Conservation (phyloP, 306 rosid species). For the Quercus dentata region DNA sequence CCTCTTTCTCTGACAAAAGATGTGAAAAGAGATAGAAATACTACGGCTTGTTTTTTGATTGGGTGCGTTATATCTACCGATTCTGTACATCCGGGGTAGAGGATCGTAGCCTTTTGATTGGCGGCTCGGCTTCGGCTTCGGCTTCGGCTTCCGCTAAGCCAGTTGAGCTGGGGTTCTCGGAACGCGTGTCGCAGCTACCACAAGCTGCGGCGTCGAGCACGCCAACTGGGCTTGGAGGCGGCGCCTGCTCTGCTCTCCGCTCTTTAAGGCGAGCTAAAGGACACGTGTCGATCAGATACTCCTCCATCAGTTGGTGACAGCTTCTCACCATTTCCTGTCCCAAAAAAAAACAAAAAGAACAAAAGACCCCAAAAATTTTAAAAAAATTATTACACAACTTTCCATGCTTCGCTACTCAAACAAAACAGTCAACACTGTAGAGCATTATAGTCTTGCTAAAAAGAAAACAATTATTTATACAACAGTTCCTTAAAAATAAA, state of each 20-base stretch:
- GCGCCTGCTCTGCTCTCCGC: slow-evolving; percentile 19
- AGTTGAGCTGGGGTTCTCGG: slow-evolving; percentile 28
- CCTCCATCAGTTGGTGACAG: slow-evolving; percentile 86
- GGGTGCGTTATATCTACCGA: slow-evolving; percentile 22
- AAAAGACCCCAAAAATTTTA: not conserved
- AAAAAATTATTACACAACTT: slow-evolving; percentile 23
- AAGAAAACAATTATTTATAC: not conserved
- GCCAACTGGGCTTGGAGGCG: slow-evolving; percentile 63
- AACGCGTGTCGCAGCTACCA: slow-evolving; percentile 54
- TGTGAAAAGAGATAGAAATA: slow-evolving; percentile 5
- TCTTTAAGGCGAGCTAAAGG: slow-evolving; percentile 21
- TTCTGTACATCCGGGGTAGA: slow-evolving; percentile 36
- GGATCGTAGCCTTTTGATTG: slow-evolving; percentile 38
- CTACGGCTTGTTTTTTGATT: not conserved
- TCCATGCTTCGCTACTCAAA: slow-evolving; percentile 18
- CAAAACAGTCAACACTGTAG: not conserved
- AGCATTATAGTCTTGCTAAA: not conserved
- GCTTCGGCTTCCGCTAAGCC: slow-evolving; percentile 17
- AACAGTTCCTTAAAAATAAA: not conserved
- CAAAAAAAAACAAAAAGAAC: slow-evolving; percentile 13
- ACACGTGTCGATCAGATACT: slow-evolving; percentile 65
- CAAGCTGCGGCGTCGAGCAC: slow-evolving; percentile 67
- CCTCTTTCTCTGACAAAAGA: slow-evolving; percentile 24
- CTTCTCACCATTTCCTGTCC: slow-evolving; percentile 71
- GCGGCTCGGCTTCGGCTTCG: slow-evolving; percentile 29